These are phyloP conservation scores for Purpureocillium takamizusanense DNA, from an alignment of 2,329 filamentous ascomycete genomes.

Conservation along the genomic window DNA sequence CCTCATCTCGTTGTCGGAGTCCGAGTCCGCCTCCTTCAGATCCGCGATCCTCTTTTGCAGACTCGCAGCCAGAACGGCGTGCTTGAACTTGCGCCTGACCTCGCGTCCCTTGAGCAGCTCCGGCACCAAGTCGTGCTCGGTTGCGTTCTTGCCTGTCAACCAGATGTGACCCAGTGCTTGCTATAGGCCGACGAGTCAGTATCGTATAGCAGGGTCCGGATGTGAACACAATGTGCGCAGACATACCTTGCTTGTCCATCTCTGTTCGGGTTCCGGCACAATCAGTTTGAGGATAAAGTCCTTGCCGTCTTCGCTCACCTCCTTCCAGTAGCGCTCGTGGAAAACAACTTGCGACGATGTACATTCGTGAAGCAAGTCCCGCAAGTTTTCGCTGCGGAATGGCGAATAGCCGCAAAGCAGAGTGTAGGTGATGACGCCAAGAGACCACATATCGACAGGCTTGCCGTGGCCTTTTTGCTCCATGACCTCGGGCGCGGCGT, in stretches of 20 bases:
- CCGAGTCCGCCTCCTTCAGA: constrained; percentile 88
- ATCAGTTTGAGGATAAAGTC: constrained; percentile 81
- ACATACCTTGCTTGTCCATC: constrained; percentile 67
- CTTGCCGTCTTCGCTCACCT: constrained; percentile 91
- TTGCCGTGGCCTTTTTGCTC: constrained; percentile 95
- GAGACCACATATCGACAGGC: constrained; percentile 98
- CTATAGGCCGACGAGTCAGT: constrained; percentile 25
- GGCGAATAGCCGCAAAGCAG: constrained; percentile 96
- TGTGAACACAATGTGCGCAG: neutral
- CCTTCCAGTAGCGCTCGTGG: constrained; percentile 97
- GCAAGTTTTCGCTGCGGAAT: constrained; percentile 88
- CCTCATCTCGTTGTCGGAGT: constrained; percentile 63
- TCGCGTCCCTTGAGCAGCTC: constrained; percentile 87
- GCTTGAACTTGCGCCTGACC: constrained; percentile 80
- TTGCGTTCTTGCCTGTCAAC: constrained; percentile 85
- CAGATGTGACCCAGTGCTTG: constrained; percentile 75
- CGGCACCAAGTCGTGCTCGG: constrained; percentile 92
- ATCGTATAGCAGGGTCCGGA: too few species aligned
- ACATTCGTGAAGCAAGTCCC: constrained; percentile 92
- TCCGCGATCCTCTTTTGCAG: constrained; percentile 91
- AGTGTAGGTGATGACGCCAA: constrained; percentile 98
- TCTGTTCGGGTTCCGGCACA: constrained; percentile 66
- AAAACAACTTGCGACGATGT: constrained; percentile 77
- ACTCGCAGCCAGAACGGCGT: constrained; percentile 93
- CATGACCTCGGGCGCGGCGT: constrained; percentile 97